Evolutionary conservation across 495 filamentous ascomycete species (phyloP), one percentile per base, ranked within the genome.

Genomic region (Staphylotrichum longicolle): DNA sequence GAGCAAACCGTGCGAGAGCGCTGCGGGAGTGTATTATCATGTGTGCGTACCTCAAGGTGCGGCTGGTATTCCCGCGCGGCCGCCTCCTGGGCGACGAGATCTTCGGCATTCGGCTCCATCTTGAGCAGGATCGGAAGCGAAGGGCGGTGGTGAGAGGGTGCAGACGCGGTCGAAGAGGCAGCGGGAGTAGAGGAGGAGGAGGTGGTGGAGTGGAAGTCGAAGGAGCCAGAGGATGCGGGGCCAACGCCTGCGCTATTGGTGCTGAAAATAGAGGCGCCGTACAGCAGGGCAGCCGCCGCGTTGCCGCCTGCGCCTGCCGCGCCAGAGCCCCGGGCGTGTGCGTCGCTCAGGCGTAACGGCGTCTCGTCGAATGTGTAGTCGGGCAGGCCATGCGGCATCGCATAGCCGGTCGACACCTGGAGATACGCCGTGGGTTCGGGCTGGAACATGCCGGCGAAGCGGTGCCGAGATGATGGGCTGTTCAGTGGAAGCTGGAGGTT

Each of bases 21-120:
- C 20, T 27, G 20, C 20, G 20, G 20, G 20, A 27, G 20, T 27
- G 20, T 27, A 27, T 27, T 27, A 27, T 27, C 20, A 27, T 27
- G 20, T 27, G 20, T 27, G 20, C 20, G 20, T 74, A 91, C 90
- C 80, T 84, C 74, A 44, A 86, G 74, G 54, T 86, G 77, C 0
- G 89, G 86, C 61, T 89, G 83, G 65, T 87, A 93, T 50, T 86
- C 82, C 60, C 77, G 70, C 7, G 83, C 83, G 32, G 83, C 76
- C 47, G 78, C 82, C 69, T 85, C 79, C 60, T 85, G 78, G 63
- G 79, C 81, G 30, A 74, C 71, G 11, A 83, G 57, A 63, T 83
- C 80, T 51, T 72, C 66, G 48, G 66, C 49, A 50, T 69, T 69
- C 20, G 65, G 61, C 39, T 77, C 74, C 69, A 81, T 81, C 65